Base-by-base conservation (phyloP, 345 rosid species). In the Streptanthus diversifolius region DNA sequence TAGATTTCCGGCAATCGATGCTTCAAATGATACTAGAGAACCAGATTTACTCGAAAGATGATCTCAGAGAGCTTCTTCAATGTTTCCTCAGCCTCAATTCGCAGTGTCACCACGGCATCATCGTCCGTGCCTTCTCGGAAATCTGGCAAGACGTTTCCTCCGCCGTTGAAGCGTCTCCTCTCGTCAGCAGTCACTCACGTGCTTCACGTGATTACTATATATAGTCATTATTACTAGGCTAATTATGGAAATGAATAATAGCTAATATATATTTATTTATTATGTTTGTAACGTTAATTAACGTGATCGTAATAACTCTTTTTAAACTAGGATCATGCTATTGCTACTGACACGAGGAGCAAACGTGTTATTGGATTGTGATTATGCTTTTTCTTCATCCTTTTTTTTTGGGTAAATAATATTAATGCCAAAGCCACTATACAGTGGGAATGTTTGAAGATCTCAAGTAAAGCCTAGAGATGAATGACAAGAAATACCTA, bases 21-120 rank as follows among this genome's bases (percentile, higher is more conserved):
- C 83, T 93, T 69, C 97, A 93, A 54, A 93, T 90, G 98, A 89
- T 93, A 63, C 60, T 93, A 71, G 92, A 88, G 78, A 90, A 90
- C 47, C 84, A 88, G 79, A 87, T 90, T 47, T 90, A 93, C 80
- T 82, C 92, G 0, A 88, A 83, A 72, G 93, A 90, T 3, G 98
- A 90, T 45, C 80, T 90, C 1, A 81, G 79, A 65, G 92, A 90
- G 83, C 90, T 93, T 37, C 82, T 90, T n/a, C 81, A 87, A 71
- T 93, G 98, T 39, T 93, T 90, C 79, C 70, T 93, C 74, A 90
- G 18, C 93, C 97, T 0, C 25, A 24, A 24, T 24, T 24, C 25
- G 25, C 25, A 24, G 25, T 83, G 75, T 53, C 79, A 90, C 53
- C 97, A 90, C 55, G 96, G 89, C 41, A 79, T 88, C 67, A 93